Conservation (phyloP, 257 asterid species). For the Petunia secreta region DNA sequence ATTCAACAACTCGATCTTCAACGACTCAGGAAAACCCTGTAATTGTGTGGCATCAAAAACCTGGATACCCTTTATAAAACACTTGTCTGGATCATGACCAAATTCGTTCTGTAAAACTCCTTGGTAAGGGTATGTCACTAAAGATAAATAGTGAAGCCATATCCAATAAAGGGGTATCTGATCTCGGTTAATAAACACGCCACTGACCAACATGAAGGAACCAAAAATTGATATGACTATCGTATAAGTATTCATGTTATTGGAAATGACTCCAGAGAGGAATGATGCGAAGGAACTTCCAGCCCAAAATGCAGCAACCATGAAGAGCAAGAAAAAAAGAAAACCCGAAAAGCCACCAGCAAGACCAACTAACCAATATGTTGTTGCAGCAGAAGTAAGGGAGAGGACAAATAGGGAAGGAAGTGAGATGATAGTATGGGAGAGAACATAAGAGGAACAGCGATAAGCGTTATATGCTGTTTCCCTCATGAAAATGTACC, state of each 20-base stretch:
- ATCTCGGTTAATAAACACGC: slow-evolving; percentile 42
- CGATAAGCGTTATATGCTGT: slow-evolving; percentile 56
- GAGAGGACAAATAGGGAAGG: slow-evolving; percentile 47
- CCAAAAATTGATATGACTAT: slow-evolving; percentile 44
- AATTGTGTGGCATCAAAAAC: slow-evolving; percentile 44
- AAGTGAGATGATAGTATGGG: slow-evolving; percentile 44
- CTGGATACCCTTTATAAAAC: slow-evolving; percentile 46
- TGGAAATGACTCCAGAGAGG: slow-evolving; percentile 45
- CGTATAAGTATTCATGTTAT: slow-evolving; percentile 46
- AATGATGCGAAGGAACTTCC: slow-evolving; percentile 52
- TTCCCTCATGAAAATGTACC: slow-evolving; percentile 57
- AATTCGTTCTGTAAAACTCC: slow-evolving; percentile 50
- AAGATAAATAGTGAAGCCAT: slow-evolving; percentile 48
- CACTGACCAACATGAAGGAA: slow-evolving; percentile 47
- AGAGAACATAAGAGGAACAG: slow-evolving; percentile 52
- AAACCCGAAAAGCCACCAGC: slow-evolving; percentile 47
- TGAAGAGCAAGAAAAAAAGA: slow-evolving; percentile 41
- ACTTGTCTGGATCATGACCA: slow-evolving; percentile 40
- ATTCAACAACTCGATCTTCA: slow-evolving; percentile 40
- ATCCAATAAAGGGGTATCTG: slow-evolving; percentile 48
- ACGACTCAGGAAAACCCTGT: slow-evolving; percentile 31
- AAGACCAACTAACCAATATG: slow-evolving; percentile 49
- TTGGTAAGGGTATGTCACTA: slow-evolving; percentile 50
- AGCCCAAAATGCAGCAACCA: slow-evolving; percentile 47
- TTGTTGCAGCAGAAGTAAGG: slow-evolving; percentile 32